Evolutionary conservation across 2,329 filamentous ascomycete genomes (phyloP).

Genomic region (Podosphaera xanthii): DNA sequence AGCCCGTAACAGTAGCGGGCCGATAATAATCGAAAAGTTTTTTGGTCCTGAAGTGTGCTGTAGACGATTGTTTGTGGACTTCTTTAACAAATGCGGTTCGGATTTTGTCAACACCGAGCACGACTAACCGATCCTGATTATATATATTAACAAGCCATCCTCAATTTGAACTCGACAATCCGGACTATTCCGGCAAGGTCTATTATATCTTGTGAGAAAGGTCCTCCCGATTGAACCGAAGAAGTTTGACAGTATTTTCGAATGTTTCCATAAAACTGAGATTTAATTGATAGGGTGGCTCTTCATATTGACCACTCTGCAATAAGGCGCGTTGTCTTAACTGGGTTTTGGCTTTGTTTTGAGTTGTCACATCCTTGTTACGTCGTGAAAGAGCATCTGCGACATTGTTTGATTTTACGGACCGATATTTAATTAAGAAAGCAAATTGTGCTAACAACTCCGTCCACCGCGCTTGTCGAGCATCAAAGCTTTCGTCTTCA

Average conservation of each 20-base stretch:
- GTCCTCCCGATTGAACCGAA: background rate
- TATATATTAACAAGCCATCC: background rate
- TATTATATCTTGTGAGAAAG: background rate
- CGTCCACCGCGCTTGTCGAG: background rate
- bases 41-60: background rate
- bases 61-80: background rate
- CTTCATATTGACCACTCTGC: background rate
- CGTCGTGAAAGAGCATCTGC: background rate
- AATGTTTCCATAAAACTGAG: background rate
- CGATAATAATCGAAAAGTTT: background rate
- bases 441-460: background rate
- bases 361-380: background rate
- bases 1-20: background rate
- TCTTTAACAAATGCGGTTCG: background rate
- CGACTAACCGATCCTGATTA: background rate
- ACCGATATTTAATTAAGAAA: background rate
- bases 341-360: background rate
- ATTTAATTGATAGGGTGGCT: background rate
- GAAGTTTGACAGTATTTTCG: background rate
- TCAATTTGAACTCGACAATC: background rate
- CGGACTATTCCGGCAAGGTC: background rate
- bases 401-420: background rate
- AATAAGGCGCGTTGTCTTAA: background rate
- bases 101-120: background rate
- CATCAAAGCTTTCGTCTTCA: background rate